Base-by-base conservation (phyloP, 1,139 yeast genomes). In the Debaryomyces robertsiae region DNA sequence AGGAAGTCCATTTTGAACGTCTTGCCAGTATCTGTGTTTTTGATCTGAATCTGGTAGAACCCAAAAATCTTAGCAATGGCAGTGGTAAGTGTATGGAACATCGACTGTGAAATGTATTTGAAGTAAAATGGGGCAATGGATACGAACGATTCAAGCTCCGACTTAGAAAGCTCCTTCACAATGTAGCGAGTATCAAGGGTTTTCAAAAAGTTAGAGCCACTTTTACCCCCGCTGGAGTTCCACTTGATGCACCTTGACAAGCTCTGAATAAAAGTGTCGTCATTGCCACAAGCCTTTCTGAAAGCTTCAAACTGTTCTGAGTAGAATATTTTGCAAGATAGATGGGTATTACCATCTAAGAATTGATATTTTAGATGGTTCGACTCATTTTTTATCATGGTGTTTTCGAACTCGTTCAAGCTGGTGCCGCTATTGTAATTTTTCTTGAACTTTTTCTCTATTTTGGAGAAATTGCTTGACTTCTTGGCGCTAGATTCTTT, bases 251-350 rank as follows among this genome's bases (percentile, higher is more conserved):
- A 93, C 47, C 98, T 68, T 10, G 97, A 84, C 42, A 94, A 75
- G 60, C 97, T 89, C 59, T 90, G 96, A 30, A 93, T 80, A 51
- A 84, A 93, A 49, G 78, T 78, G 4, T 79, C 84, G 43, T 83
- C 82, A 46, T 85, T 80, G 0, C 89, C 91, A 68, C 97, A 91
- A 15, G 87, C 83, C 44, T 79, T 75, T 44, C 98, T 72, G 50
- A 94, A 82, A 0, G 98, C 98, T 57, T 91, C 97, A 67, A 94
- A 94, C 58, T 94, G 98, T 54, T 91, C 98, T 4, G 96, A 87
- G 67, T 86, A 94, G 58, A 93, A 94, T 6, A 94, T 86, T 62
- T 93, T 93, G 62, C 98, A 94, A 4, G 96, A 86, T 49, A 93
- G 73, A 17, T 77, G 79, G 0, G 96, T 87, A 19, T 80, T 77